Conservation (phyloP, 2,329 filamentous ascomycete genomes). For the Xylariaceae sp. region DNA sequence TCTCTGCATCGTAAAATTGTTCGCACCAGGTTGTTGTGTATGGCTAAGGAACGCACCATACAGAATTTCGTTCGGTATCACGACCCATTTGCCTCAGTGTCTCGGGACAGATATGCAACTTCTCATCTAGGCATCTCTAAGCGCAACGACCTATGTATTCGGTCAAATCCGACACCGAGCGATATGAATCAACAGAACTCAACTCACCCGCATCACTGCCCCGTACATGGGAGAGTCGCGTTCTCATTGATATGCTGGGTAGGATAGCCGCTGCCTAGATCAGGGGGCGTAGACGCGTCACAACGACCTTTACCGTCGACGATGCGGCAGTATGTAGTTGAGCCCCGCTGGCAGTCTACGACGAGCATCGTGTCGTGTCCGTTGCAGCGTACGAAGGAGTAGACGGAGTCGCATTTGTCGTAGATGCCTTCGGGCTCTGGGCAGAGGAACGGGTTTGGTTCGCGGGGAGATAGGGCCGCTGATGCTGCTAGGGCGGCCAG, state of each 20-base stretch:
- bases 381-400: constrained; percentile 12
- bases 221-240: no score
- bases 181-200: no score
- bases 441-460: constrained; percentile 2
- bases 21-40: neutral
- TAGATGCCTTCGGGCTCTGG: constrained; percentile 2
- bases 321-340: constrained; percentile 6
- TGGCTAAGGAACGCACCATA: neutral
- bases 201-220: no score
- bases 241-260: neutral
- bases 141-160: neutral
- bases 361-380: constrained; percentile 10
- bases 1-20: neutral
- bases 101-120: neutral
- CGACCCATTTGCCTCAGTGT: neutral
- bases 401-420: constrained; percentile 13
- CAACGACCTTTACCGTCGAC: constrained; percentile 7
- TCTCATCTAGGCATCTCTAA: neutral
- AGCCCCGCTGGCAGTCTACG: constrained; percentile 1
- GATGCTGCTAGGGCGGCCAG: neutral
- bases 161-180: neutral
- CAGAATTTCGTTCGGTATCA: neutral
- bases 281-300: constrained; percentile 6
- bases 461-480: neutral
- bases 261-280: neutral